Evolutionary conservation across 1,284 basidiomycete genomes (phyloP).

Genomic region (Cryptococcus floricola): DNA sequence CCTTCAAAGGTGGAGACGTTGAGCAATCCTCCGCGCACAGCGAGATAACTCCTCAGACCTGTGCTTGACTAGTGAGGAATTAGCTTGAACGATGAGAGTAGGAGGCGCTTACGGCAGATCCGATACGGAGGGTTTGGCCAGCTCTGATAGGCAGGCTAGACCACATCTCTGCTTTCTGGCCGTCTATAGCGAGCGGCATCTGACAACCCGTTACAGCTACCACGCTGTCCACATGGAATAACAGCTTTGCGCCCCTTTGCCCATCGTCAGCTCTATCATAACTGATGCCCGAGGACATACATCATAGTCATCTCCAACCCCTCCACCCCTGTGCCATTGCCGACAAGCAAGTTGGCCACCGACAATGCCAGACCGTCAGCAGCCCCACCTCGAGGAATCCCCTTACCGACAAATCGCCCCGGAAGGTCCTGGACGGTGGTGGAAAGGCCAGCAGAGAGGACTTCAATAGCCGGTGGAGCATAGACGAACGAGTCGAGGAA

Average conservation of each 20-base stretch:
- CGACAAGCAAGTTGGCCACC: constrained; percentile 59
- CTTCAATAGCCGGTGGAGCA: constrained; percentile 53
- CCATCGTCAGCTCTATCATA: not conserved
- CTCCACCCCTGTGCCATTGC: constrained; percentile 57
- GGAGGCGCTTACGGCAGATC: constrained; percentile 38
- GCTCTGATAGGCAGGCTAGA: constrained; percentile 54
- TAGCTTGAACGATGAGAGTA: not conserved
- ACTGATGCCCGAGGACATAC: not conserved
- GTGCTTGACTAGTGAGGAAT: not conserved
- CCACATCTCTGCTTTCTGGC: constrained; percentile 54
- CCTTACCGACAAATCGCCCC: constrained; percentile 57
- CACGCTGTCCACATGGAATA: constrained; percentile 55
- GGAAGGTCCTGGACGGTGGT: constrained; percentile 63
- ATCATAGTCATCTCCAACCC: constrained; percentile 56
- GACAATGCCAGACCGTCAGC: constrained; percentile 61
- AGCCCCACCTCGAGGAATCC: constrained; percentile 63
- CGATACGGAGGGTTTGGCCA: constrained; percentile 53
- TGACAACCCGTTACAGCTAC: constrained; percentile 60
- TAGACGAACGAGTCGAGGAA: constrained; percentile 37
- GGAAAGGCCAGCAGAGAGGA: constrained; percentile 58
- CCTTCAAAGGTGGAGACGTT: constrained; percentile 58
- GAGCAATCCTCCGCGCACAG: constrained; percentile 61
- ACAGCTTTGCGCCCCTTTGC: constrained; percentile 33
- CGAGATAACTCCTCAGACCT: constrained; percentile 59
- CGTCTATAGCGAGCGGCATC: constrained; percentile 54